Evolutionary conservation across 495 filamentous ascomycete species (phyloP), one percentile per base, ranked within the genome.

Genomic region (Melanomma pulvis-pyrius): DNA sequence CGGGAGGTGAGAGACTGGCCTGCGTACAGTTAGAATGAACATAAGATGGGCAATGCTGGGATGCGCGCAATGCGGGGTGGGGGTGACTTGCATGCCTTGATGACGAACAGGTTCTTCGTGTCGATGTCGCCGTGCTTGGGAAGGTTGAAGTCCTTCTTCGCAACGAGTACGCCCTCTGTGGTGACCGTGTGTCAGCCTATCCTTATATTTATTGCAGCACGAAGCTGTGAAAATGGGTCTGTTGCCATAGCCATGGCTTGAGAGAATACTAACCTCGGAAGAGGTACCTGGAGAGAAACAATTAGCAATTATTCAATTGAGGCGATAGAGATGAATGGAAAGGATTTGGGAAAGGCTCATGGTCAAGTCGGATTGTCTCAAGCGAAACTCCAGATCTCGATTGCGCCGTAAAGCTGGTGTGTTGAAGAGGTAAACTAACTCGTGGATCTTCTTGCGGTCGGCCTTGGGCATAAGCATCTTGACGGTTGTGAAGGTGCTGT

Each of bases 401-500:
- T 60, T 59, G 60, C 36, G 56, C 30, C 21, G 28, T 6, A 25
- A 13, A 24, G 25, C 34, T 25, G 30, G 36, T 1, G 28, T 2
- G 24, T 25, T 28, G 54, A 25, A 25, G 49, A 54, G 34, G 46
- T 59, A n/a, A 15, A 68, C 69, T 61, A 25, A 72, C 89, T 98
- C 92, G 84, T 98, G 96, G 85, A 98, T 97, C 88, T 94, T 93
- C 90, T 98, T 98, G 83, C 94, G 92, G 84, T 98, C 94, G 79
- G 90, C 88, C 87, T 98, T 98, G 77, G 94, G 94, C 83, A 98
- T 98, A 86, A 98, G 89, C 93, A 87, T 92, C 73, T 36, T 48
- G 52, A 67, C 55, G 48, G 32, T 41, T 73, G 56, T 67, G 59
- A 28, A 57, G 52, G 30, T 41, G 19, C 34, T 46, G 26, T 36